Evolutionary conservation across 2,329 filamentous ascomycete genomes (phyloP).

Genomic region (Colletotrichum sp.): DNA sequence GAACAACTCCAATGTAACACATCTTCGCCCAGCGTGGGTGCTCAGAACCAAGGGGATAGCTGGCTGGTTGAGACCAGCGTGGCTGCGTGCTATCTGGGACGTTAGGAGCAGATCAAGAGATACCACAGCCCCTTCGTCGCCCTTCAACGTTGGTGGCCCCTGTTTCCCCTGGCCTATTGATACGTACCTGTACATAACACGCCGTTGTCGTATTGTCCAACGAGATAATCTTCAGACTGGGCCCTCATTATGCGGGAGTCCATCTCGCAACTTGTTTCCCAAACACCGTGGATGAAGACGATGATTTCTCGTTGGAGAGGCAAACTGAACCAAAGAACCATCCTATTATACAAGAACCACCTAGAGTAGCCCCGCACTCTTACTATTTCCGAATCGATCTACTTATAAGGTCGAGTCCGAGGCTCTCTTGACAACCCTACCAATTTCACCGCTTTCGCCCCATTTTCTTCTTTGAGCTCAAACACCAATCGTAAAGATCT

Average conservation of each 20-base stretch:
- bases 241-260: background rate
- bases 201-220: background rate
- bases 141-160: background rate
- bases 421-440: background rate
- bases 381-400: background rate
- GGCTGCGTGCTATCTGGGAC: rapidly evolving
- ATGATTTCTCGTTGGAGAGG: background rate
- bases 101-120: background rate
- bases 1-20: background rate
- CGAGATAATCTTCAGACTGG: background rate
- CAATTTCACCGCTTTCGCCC: no score
- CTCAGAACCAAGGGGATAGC: rapidly evolving
- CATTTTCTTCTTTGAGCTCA: background rate
- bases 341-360: background rate
- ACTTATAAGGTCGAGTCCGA: background rate
- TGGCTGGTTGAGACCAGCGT: background rate
- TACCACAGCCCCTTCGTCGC: background rate
- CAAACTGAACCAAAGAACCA: background rate
- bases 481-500: background rate
- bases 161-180: background rate
- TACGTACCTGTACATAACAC: background rate
- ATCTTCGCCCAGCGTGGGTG: background rate
- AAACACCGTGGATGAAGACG: background rate
- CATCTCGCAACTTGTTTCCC: background rate
- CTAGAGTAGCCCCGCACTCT: background rate